Evolutionary conservation across 352 stramenopile species (phyloP).

Genomic region (Phytophthora cactorum): DNA sequence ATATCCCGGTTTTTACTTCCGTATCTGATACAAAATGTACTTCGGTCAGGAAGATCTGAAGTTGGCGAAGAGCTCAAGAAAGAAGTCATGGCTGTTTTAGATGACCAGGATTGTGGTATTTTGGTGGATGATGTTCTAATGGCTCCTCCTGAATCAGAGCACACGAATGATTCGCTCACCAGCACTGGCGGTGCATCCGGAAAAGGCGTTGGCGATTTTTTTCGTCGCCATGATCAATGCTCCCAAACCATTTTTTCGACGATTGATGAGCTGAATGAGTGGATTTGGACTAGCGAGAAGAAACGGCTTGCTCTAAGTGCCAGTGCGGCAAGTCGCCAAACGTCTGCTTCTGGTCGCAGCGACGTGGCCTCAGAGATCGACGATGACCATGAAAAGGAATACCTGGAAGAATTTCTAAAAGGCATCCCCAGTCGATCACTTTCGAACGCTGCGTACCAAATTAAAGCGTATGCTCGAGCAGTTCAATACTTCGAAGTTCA

Average conservation of each 20-base stretch:
- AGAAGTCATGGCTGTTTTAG: constrained; percentile 84
- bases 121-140: constrained; percentile 60
- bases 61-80: constrained; percentile 78
- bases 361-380: constrained; percentile 63
- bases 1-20: constrained; percentile 83
- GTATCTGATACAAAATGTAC: constrained; percentile 88
- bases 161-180: constrained; percentile 23
- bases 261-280: constrained; percentile 89
- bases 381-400: constrained; percentile 80
- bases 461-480: constrained; percentile 72
- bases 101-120: constrained; percentile 68
- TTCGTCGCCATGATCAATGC: constrained; percentile 85
- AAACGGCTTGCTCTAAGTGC: constrained; percentile 70
- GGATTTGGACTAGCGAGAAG: constrained; percentile 87
- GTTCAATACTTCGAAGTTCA: constrained; percentile 83
- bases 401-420: constrained; percentile 80
- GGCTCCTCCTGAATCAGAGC: constrained; percentile 33
- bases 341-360: constrained; percentile 43
- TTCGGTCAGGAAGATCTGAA: constrained; percentile 66
- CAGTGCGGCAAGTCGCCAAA: constrained; percentile 52
- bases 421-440: constrained; percentile 67
- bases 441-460: constrained; percentile 73
- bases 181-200: constrained; percentile 8
- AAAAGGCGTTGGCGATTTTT: constrained; percentile 57
- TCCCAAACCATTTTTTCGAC: constrained; percentile 87